Conservation (phyloP, 2,329 filamentous ascomycete genomes). For the Monilinia fructicola region DNA sequence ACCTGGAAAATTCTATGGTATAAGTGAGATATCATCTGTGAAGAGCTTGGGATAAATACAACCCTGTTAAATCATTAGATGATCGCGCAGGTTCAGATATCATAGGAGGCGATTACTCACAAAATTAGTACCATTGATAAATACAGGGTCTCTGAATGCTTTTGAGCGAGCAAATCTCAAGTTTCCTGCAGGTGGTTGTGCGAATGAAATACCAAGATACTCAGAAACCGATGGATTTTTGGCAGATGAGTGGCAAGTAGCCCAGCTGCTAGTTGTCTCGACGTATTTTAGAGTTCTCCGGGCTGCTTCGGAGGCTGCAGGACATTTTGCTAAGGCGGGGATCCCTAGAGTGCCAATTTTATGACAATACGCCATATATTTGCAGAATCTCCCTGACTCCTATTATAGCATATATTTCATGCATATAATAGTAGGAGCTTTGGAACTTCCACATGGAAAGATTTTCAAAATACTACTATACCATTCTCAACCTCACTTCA, state of each 20-base stretch:
- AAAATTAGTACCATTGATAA: conserved; percentile 32
- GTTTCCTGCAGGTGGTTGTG: conserved; percentile 43
- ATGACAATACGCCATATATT: too few species aligned
- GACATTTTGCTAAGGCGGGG: background rate
- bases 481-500: too few species aligned
- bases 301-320: background rate
- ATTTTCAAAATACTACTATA: too few species aligned
- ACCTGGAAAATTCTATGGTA: background rate
- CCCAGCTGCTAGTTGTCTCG: conserved; percentile 33
- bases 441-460: too few species aligned
- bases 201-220: conserved; percentile 47
- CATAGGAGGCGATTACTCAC: conserved; percentile 26
- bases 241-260: conserved; percentile 33
- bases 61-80: conserved; percentile 8
- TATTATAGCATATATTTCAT: too few species aligned
- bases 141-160: conserved; percentile 24
- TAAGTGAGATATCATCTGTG: conserved; percentile 1
- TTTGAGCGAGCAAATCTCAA: conserved; percentile 41
- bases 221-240: conserved; percentile 34
- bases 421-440: too few species aligned
- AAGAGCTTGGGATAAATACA: conserved; percentile 6
- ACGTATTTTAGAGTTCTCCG: background rate
- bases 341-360: too few species aligned
- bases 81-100: background rate
- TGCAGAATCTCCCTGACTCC: too few species aligned